Base-by-base conservation (phyloP, 1,284 basidiomycete genomes). In the Hemileia vastatrix region DNA sequence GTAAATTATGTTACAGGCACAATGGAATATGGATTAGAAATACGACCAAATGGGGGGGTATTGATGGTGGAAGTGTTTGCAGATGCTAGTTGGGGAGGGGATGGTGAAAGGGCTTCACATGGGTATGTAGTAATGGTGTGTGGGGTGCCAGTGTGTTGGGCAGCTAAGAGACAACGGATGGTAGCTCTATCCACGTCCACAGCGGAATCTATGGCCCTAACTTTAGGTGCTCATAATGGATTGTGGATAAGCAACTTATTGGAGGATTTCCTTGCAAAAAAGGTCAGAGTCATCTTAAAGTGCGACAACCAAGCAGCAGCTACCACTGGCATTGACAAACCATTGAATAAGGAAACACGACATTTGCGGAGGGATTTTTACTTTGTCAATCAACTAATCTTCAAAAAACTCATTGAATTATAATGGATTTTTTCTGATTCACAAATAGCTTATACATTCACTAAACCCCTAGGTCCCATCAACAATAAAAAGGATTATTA, bases 241-340 rank as follows among this genome's bases (percentile, higher is more conserved):
- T 11, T 11, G n/a, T 57, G 55, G 55, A 24, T 57, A 3, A 11
- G 13, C 8, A 23, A 18, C 13, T 19, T n/a, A n/a, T n/a, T n/a
- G n/a, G n/a, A n/a, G n/a, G n/a, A n/a, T n/a, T n/a, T n/a, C n/a
- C n/a, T n/a, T n/a, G n/a, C n/a, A n/a, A n/a, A n/a, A n/a, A n/a
- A n/a, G n/a, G n/a, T n/a, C n/a, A n/a, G n/a, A 43, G 9, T 40
- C 44, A 3, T 9, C 5, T 47, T 57, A 2, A 47, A 27, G 8
- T 57, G 55, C 15, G 27, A 57, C 15, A 57, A 57, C 21, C 40
- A 48, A 15, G 44, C 55, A 1, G 55, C 55, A 1, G 48, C 48
- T 6, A 24, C 48, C 4, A 48, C 48, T 27, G 55, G 43, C 1
- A 19, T 18, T 21, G 55, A 57, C 15, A 48, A 57, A n/a, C n/a